Conservation (phyloP, 2,329 filamentous ascomycete genomes). For the Xylaria sp. region DNA sequence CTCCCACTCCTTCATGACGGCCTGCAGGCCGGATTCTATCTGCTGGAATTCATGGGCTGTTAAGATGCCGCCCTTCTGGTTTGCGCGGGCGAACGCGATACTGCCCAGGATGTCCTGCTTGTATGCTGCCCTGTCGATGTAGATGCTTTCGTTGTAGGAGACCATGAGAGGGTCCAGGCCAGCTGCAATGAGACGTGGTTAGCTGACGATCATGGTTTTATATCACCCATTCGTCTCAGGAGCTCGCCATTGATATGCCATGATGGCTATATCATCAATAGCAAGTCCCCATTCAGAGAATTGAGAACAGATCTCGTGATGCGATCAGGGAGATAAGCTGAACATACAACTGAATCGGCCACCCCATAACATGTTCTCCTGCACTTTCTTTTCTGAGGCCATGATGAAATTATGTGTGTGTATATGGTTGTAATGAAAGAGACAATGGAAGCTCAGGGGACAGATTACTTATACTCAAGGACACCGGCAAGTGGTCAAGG, state of each 20-base stretch:
- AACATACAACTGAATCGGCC: conserved; percentile 46
- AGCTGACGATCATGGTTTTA: background rate
- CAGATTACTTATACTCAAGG: background rate
- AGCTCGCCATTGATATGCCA: background rate
- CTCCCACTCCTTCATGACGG: conserved; percentile 51
- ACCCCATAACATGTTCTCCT: conserved; percentile 36
- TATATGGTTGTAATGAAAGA: background rate
- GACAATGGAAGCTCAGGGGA: background rate
- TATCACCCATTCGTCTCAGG: background rate
- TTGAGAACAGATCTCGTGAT: background rate
- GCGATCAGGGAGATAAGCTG: background rate
- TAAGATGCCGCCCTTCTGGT: conserved; percentile 69
- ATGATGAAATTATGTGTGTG: conserved; percentile 10
- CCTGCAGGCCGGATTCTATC: conserved; percentile 66
- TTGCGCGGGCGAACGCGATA: conserved; percentile 77
- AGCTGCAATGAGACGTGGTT: conserved; percentile 42
- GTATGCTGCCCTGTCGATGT: conserved; percentile 73
- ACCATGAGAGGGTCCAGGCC: conserved; percentile 81
- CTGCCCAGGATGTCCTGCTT: conserved; percentile 74
- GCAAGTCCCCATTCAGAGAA: background rate
- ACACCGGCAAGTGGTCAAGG: background rate
- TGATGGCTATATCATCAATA: background rate
- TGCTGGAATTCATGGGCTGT: conserved; percentile 65
- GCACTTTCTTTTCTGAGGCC: conserved; percentile 22
- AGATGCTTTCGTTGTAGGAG: conserved; percentile 76